A percentile compares a stretch with the other conserved stretches of the same genome.
phyloP scores from a whole-genome alignment of 768 basidiomycete species.

The Pholiota microspora region DNA sequence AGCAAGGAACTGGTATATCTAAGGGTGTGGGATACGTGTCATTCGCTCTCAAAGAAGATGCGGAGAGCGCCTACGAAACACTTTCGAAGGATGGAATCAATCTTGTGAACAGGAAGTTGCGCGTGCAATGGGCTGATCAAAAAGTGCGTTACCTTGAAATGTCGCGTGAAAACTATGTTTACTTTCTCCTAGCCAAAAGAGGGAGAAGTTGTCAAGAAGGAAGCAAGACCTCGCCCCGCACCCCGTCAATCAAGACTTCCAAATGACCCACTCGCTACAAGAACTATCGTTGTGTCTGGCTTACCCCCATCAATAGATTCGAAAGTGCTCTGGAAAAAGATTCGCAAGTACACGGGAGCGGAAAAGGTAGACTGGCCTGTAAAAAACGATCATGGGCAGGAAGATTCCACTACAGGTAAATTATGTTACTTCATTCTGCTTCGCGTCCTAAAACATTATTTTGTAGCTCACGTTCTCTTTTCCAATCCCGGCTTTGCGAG shows the following conservation, averaged over 20 bases:
- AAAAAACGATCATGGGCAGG: constrained; percentile 42
- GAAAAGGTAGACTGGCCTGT: constrained; percentile 74
- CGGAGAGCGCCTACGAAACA: constrained; percentile 66
- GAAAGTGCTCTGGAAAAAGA: constrained; percentile 79
- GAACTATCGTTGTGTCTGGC: constrained; percentile 79
- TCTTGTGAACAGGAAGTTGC: constrained; percentile 65
- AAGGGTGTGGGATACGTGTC: constrained; percentile 98
- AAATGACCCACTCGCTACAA: constrained; percentile 78
- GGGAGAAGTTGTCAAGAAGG: constrained; percentile 32
- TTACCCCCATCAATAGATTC: constrained; percentile 61
- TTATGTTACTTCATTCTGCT: constrained; percentile 14
- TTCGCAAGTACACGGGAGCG: constrained; percentile 76
- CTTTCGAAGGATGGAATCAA: constrained; percentile 63
- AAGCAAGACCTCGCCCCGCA: constrained; percentile 37
- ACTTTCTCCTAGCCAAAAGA: constrained; percentile 37
- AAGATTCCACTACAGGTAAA: constrained; percentile 54
- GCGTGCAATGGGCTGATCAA: constrained; percentile 78
- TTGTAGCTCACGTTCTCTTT: constrained; percentile 71
- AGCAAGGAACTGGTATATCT: constrained; percentile 69
- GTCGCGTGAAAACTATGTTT: constrained; percentile 3
- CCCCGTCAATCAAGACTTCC: constrained; percentile 32
- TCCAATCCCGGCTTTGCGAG: constrained; percentile 62
- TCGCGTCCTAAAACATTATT: neutral
- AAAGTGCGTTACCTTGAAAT: constrained; percentile 48
- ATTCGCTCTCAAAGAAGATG: constrained; percentile 88